Conservation (phyloP, 495 filamentous ascomycete genomes). For the Lasiosphaeria hispida region DNA sequence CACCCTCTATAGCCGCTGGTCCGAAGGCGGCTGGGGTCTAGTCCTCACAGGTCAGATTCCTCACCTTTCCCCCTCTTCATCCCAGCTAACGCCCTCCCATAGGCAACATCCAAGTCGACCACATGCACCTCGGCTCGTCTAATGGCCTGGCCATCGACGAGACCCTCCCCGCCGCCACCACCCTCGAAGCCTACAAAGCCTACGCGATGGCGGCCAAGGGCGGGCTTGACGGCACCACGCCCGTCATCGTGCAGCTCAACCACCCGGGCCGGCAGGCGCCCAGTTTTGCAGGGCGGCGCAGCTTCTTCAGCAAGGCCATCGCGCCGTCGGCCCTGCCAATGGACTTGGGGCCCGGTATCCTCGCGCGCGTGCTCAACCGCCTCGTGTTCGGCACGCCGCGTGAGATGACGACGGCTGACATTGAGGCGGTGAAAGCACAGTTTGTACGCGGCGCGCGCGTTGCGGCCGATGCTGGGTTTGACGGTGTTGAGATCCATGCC, state of each 20-base stretch:
- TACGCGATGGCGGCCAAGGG: conserved; percentile 41
- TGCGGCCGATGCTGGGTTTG: conserved; percentile 67
- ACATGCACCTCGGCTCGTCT: conserved; percentile 46
- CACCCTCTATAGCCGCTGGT: conserved; percentile 55
- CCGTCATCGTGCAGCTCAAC: conserved; percentile 54
- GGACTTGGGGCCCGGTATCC: conserved; percentile 32
- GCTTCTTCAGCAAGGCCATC: conserved; percentile 46
- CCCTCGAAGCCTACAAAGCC: conserved; percentile 42
- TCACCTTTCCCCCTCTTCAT: background rate
- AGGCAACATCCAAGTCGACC: conserved; percentile 57
- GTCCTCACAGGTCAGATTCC: conserved; percentile 18
- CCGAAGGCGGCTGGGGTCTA: conserved; percentile 52
- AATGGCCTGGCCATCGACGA: conserved; percentile 41
- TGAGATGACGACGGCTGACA: conserved; percentile 55
- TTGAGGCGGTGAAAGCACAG: conserved; percentile 48
- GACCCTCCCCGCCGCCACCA: conserved; percentile 26
- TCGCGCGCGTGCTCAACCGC: conserved; percentile 52
- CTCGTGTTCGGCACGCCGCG: conserved; percentile 58
- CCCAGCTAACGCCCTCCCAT: background rate
- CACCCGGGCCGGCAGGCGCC: conserved; percentile 60
- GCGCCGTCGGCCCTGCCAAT: conserved; percentile 49
- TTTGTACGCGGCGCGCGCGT: conserved; percentile 60
- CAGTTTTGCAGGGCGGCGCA: conserved; percentile 42
- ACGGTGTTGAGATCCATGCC: conserved; percentile 71
- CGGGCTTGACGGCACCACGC: conserved; percentile 34